Evolutionary conservation across 805 yeast species (phyloP), one percentile per base, ranked within the genome.

Genomic region (Teunomyces atbi): DNA sequence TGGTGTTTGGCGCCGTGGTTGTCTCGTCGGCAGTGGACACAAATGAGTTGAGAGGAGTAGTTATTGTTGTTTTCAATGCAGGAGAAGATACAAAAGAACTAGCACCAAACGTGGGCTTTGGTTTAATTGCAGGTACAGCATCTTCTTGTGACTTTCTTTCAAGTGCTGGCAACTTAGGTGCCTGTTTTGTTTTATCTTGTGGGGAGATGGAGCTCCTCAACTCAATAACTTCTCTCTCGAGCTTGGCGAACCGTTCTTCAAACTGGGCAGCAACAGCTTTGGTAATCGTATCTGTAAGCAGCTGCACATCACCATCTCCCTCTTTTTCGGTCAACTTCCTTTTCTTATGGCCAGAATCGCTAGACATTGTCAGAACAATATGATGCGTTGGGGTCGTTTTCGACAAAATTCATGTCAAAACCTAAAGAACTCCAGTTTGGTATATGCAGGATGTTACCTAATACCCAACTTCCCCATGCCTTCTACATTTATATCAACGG

Each of bases 141-240:
- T 39, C 46, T 26, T 43, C 23, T n/a, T 35, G 34, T 27, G 26
- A 11, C 10, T 40, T 42, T 12, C 29, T 28, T 19, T 33, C 46
- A 30, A 41, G 35, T 16, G 10, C 30, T 27, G 29, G 42, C 20
- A 28, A 34, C 44, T 46, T 41, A 41, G 45, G 6, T 40, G 33
- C 36, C 13, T 21, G 28, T 43, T 11, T 23, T 30, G 32, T 16
- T 23, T 16, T 13, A 35, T 7, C 2, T 18, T 23, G 44, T 35
- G 45, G 20, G 12, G 13, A 5, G 30, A 26, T 39, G 15, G 12
- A 13, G 10, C 15, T 13, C 30, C 19, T 39, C 30, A 51, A 55
- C 40, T 57, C 57, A 35, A 49, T 43, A 12, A 60, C 59, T 43
- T 55, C 63, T n/a, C 52, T 39, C 49, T 60, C 50, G 49, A 64